Base-by-base conservation (phyloP, 129 eudicot species). In the Escallonia rubra region DNA sequence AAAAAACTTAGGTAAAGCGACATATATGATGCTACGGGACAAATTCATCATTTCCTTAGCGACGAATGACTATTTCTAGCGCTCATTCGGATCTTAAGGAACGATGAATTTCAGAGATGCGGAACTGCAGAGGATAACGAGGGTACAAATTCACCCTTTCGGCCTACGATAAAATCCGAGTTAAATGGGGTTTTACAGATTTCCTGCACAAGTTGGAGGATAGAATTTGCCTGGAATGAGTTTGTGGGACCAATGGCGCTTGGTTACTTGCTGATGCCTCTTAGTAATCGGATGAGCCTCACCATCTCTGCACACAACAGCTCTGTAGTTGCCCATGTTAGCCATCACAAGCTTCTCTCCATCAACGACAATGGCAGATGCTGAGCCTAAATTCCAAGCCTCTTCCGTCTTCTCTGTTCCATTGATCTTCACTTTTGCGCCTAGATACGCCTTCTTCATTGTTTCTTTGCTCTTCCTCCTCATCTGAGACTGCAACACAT, bases 331-430 rank as follows among this genome's bases (percentile, higher is more conserved):
- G 13, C 90, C 84, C 86, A 78, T 78, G 63, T 59, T 60, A 57
- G 83, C 83, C 15, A 72, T 65, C 63, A 85, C 79, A 43, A 85
- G 76, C 74, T 81, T 77, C 69, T 81, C 86, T 7, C 86, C 83
- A 61, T 81, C 67, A 63, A 85, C 75, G 51, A 81, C 81, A 66
- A 85, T 43, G 2, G 79, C 90, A 55, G 86, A 74, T 7, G 83
- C 78, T 10, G 81, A 71, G 40, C 83, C 83, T 63, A 61, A 45
- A 57, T 65, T 56, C 57, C 15, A 10, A 16, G 38, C 44, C 57
- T 57, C 72, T 8, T 76, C 75, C n/a, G 48, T 41, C 23, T 48
- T 68, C 11, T 54, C 43, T 4, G 41, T 56, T 57, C 59, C 73
- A 38, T 43, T 64, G 8, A 71, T 57, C 79, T 80, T 80, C 8